A percentile compares a stretch with the other conserved stretches of the same genome.
phyloP scores from a whole-genome alignment of 345 rosid genomes.

The Eucalyptus regnans region DNA sequence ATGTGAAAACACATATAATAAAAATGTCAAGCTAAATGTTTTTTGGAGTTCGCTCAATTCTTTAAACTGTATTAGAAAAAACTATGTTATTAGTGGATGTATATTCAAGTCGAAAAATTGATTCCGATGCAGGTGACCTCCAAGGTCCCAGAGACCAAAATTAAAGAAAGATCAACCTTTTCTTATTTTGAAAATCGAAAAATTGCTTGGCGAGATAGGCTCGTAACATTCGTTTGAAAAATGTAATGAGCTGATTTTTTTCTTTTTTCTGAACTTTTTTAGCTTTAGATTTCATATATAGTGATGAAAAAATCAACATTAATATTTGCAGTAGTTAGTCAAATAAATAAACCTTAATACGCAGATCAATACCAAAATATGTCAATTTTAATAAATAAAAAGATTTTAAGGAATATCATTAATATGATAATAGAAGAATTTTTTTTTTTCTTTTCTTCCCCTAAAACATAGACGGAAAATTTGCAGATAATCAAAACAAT shows the following conservation, averaged over 20 bases:
- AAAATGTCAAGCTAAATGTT: background rate
- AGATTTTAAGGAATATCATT: background rate
- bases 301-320: too few species aligned
- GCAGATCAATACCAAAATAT: too few species aligned
- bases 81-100: background rate
- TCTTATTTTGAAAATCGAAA: background rate
- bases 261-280: too few species aligned
- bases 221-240: too few species aligned
- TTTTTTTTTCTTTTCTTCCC: background rate
- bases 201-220: background rate
- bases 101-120: background rate
- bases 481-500: background rate
- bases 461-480: background rate
- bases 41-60: background rate
- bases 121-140: background rate
- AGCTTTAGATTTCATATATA: background rate
- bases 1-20: background rate
- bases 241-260: background rate
- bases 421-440: fast-evolving
- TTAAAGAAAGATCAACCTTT: background rate
- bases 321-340: background rate
- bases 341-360: too few species aligned
- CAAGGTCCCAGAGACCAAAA: background rate
- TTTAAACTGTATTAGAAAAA: background rate
- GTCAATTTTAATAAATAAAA: fast-evolving